Evolutionary conservation across 257 asterid species (phyloP).

Genomic region (Jacaranda mimosifolia): DNA sequence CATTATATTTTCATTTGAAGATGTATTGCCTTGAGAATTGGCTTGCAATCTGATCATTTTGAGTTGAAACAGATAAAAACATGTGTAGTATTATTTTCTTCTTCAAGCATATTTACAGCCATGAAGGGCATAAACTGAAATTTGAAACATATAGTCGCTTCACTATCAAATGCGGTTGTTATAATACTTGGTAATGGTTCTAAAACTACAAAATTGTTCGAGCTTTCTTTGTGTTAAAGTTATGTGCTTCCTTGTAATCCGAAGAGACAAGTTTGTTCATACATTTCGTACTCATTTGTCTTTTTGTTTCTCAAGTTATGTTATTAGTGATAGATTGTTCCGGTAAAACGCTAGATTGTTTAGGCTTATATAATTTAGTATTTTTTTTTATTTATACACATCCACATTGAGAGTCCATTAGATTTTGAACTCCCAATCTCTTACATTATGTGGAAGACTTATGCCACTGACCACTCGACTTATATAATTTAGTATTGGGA

Average conservation of each 20-base stretch:
- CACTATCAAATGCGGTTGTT: background rate
- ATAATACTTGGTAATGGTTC: conserved; percentile 1
- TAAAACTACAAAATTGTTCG: background rate
- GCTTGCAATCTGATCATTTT: background rate
- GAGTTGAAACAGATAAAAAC: background rate
- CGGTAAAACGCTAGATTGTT: background rate
- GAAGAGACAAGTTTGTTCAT: conserved; percentile 1
- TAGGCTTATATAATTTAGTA: no score
- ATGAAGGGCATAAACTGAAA: background rate
- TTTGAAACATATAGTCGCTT: background rate
- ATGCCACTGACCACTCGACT: no score
- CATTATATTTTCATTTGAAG: background rate
- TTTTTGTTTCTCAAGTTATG: background rate
- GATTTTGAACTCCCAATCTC: no score
- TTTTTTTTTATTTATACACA: no score
- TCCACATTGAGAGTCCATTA: no score
- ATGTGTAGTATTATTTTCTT: background rate
- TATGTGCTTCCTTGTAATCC: background rate
- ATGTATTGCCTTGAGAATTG: background rate
- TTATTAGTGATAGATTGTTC: background rate
- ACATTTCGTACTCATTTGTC: background rate
- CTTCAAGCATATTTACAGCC: background rate
- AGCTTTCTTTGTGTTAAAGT: background rate
- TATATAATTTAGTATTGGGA: no score
- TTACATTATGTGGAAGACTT: no score